A percentile compares a stretch with the other conserved stretches of the same genome.
Evolutionary conservation across 2,329 filamentous ascomycete species (phyloP).

Genomic region (Eutypa lata): DNA sequence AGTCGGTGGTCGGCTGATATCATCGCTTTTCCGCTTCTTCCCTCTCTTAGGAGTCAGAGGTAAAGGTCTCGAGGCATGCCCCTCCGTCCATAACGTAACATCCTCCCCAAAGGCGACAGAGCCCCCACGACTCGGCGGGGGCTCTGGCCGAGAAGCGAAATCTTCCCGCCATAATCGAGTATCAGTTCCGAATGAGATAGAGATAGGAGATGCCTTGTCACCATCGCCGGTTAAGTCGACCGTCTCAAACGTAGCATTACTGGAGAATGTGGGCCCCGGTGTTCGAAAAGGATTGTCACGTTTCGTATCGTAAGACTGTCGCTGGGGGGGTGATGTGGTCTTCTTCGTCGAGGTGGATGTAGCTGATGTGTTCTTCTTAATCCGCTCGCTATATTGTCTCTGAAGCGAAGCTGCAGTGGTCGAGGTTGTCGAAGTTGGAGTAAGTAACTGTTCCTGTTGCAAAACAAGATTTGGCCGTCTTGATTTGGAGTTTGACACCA

Average conservation of each 20-base stretch:
- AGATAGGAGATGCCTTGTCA: constrained; percentile 20
- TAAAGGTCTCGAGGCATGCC: constrained; percentile 36
- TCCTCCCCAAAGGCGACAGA: constrained; percentile 25
- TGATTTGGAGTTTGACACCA: constrained; percentile 40
- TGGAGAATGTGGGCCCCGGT: constrained; percentile 26
- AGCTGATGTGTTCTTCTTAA: constrained; percentile 20
- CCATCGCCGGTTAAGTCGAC: constrained; percentile 33
- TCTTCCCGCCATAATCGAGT: constrained; percentile 25
- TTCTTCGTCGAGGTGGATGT: constrained; percentile 9
- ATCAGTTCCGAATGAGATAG: constrained; percentile 21
- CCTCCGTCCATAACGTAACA: constrained; percentile 41
- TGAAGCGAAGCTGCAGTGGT: constrained; percentile 24
- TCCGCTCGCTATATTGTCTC: constrained; percentile 33
- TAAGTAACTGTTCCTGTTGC: constrained; percentile 39
- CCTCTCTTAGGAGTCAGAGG: constrained; percentile 33
- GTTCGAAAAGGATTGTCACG: constrained; percentile 19
- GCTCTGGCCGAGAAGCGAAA: constrained; percentile 28
- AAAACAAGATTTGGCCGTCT: constrained; percentile 44
- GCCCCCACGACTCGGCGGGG: constrained; percentile 15
- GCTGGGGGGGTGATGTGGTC: constrained; percentile 20
- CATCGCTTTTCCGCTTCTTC: constrained; percentile 52
- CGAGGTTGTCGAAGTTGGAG: constrained; percentile 33
- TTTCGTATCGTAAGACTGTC: constrained; percentile 11
- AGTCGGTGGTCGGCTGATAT: constrained; percentile 35
- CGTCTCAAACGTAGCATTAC: constrained; percentile 25